These are phyloP conservation scores for Thinopyrum elongatum DNA, from an alignment of 176 grass and related monocot genomes.

Conservation along the genomic window DNA sequence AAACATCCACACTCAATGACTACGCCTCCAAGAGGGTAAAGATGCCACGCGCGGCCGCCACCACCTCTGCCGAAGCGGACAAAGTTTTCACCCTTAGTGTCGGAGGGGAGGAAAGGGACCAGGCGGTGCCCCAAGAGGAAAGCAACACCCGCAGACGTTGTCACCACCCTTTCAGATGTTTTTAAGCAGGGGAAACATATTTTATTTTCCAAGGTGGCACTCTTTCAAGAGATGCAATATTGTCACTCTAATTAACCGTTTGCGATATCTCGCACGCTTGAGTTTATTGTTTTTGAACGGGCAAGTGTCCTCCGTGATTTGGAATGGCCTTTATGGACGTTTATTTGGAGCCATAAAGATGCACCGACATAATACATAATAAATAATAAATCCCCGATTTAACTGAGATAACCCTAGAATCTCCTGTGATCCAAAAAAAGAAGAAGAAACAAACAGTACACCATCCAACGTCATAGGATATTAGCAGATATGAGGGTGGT, in stretches of 20 bases:
- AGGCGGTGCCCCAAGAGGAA: too few species aligned
- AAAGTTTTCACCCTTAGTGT: too few species aligned
- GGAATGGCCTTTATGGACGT: neutral
- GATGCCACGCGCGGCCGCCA: too few species aligned
- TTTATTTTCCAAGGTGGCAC: neutral
- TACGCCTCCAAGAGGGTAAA: too few species aligned
- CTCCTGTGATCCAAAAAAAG: neutral
- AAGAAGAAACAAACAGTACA: neutral
- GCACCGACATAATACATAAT: neutral
- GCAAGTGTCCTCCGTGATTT: neutral
- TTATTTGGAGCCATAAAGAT: neutral
- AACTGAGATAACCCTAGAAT: neutral
- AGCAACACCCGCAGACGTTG: too few species aligned
- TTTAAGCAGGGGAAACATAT: neutral
- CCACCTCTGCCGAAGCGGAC: too few species aligned
- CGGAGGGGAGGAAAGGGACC: too few species aligned
- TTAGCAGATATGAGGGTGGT: neutral
- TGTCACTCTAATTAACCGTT: neutral
- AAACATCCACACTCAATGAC: too few species aligned
- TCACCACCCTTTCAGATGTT: too few species aligned
- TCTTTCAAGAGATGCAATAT: neutral
- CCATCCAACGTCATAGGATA: neutral
- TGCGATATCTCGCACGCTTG: too few species aligned
- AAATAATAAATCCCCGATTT: neutral
- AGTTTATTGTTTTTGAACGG: neutral